These are phyloP conservation scores for Amphicarpaea edgeworthii DNA, from an alignment of 306 rosid species.

Conservation along the genomic window DNA sequence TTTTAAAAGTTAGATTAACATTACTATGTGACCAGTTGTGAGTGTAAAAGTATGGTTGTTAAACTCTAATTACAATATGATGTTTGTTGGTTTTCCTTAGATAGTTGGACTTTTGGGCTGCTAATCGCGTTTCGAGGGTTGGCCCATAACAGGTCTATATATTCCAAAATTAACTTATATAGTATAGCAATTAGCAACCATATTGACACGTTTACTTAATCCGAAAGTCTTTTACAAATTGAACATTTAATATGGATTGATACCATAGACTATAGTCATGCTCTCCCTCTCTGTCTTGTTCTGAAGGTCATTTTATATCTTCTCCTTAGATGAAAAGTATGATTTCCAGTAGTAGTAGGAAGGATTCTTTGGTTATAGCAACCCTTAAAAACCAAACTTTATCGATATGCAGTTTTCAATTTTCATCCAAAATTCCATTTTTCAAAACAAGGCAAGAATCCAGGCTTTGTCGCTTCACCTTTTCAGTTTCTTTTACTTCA, in stretches of 20 bases:
- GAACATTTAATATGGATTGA: not conserved
- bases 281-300: not conserved
- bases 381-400: not conserved
- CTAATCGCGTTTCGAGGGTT: too few relatives aligned
- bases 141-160: too few relatives aligned
- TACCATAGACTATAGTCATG: not conserved
- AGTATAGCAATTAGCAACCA: too few relatives aligned
- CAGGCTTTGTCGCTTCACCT: conserved; percentile 27
- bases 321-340: conserved; percentile 21
- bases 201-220: not conserved
- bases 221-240: not conserved
- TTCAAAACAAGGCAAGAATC: conserved; percentile 46
- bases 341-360: not conserved
- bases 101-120: too few relatives aligned
- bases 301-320: not conserved
- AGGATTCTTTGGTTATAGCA: not conserved
- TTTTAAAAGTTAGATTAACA: too few relatives aligned
- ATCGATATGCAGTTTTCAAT: conserved; percentile 24
- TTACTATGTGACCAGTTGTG: too few relatives aligned
- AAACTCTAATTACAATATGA: too few relatives aligned
- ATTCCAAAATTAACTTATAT: too few relatives aligned
- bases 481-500: conserved; percentile 25
- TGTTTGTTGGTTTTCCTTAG: too few relatives aligned
- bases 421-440: conserved; percentile 40
- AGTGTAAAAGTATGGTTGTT: too few relatives aligned